A percentile compares a stretch with the other conserved stretches of the same genome.
These are phyloP conservation scores for Mycena galericulata DNA, from an alignment of 768 basidiomycete genomes.

Conservation along the genomic window DNA sequence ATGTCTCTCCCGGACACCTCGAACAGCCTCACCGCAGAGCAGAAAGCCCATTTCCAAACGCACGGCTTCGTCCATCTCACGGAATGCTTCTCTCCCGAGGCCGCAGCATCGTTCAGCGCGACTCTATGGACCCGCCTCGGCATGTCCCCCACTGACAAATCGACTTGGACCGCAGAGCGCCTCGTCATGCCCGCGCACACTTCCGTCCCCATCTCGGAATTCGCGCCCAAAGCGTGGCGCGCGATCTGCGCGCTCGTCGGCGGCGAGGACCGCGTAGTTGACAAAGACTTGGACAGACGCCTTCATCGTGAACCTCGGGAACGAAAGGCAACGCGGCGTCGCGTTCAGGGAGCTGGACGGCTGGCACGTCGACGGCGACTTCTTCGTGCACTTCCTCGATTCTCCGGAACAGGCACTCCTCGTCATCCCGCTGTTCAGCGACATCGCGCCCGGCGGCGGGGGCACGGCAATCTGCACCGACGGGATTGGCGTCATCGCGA, in stretches of 20 bases:
- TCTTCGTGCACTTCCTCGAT: conserved; percentile 72
- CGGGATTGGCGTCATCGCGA: conserved; percentile 61
- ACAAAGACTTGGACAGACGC: conserved; percentile 66
- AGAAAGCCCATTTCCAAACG: conserved; percentile 66
- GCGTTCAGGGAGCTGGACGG: conserved; percentile 63
- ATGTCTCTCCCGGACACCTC: conserved; percentile 26
- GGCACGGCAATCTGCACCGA: conserved; percentile 72
- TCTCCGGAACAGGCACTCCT: conserved; percentile 74
- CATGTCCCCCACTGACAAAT: conserved; percentile 63
- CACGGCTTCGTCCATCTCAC: conserved; percentile 67
- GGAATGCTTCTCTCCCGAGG: conserved; percentile 63
- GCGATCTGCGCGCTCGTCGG: conserved; percentile 72
- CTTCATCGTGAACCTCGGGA: conserved; percentile 74
- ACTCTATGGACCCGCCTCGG: conserved; percentile 66
- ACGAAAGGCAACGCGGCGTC: conserved; percentile 49
- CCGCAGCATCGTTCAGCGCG: conserved; percentile 61
- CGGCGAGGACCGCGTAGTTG: conserved; percentile 68
- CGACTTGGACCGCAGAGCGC: conserved; percentile 64
- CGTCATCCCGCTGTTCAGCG: conserved; percentile 70
- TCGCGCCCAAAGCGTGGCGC: conserved; percentile 70
- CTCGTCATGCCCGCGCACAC: conserved; percentile 68
- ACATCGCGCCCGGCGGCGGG: conserved; percentile 66
- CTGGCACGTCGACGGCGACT: conserved; percentile 75
- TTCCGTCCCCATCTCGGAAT: conserved; percentile 57
- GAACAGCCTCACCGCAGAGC: conserved; percentile 48